These are phyloP conservation scores for Neurospora discreta DNA, from an alignment of 495 filamentous ascomycete genomes.

Conservation along the genomic window DNA sequence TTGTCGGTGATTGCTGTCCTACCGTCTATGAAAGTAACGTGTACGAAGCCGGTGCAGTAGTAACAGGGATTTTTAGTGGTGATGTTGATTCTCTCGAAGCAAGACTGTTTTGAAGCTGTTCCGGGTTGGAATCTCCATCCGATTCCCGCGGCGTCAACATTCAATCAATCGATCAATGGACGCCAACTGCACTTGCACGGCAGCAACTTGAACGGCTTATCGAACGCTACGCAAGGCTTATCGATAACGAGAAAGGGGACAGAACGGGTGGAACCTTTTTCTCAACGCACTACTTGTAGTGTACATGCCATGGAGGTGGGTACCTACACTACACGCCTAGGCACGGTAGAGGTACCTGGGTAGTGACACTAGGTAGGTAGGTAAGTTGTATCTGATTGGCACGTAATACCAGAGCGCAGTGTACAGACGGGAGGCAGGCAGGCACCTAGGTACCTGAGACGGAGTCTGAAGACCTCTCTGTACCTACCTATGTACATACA, in stretches of 20 bases:
- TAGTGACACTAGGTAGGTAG: no score
- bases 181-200: background rate
- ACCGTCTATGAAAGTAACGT: background rate
- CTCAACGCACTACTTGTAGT: background rate
- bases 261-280: constrained; percentile 1
- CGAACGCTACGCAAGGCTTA: constrained; percentile 17
- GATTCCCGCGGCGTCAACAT: background rate
- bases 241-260: constrained; percentile 9
- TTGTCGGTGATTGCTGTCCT: background rate
- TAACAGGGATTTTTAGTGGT: background rate
- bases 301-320: no score
- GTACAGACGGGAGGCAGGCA: background rate
- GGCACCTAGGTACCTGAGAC: background rate
- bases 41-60: background rate
- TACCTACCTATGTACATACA: no score
- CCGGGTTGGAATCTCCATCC: background rate
- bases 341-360: no score
- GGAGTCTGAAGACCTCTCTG: background rate
- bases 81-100: background rate
- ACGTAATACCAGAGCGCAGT: background rate
- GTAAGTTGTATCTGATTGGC: background rate
- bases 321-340: no score
- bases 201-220: constrained; percentile 20
- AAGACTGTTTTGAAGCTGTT: background rate
- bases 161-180: background rate